These are phyloP conservation scores for Cladophialophora exuberans DNA, from an alignment of 2,329 filamentous ascomycete genomes.

Conservation along the genomic window DNA sequence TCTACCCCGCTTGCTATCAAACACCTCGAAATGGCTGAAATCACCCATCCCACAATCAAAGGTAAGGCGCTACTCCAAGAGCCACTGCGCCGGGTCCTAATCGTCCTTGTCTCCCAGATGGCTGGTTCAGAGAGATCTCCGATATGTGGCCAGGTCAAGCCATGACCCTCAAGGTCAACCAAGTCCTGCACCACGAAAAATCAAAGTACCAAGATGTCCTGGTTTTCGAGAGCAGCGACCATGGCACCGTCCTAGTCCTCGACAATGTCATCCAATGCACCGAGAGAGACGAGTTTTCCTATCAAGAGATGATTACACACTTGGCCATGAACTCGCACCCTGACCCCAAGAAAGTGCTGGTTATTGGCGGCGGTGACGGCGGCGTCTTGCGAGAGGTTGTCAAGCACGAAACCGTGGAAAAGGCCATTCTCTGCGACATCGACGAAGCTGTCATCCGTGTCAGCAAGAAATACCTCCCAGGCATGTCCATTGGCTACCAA, in stretches of 20 bases:
- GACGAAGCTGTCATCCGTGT: constrained; percentile 98
- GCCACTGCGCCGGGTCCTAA: not conserved
- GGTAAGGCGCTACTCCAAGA: constrained; percentile 50
- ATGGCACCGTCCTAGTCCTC: constrained; percentile 92
- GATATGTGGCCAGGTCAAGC: constrained; percentile 99
- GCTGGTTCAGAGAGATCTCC: constrained; percentile 99
- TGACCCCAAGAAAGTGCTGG: constrained; percentile 95
- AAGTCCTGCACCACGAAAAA: constrained; percentile 98
- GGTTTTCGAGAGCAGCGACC: constrained; percentile 97
- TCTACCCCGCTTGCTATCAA: constrained; percentile 18
- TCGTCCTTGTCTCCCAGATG: constrained; percentile 66
- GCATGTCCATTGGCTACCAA: constrained; percentile 89
- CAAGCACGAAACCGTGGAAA: constrained; percentile 97
- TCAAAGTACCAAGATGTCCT: constrained; percentile 98
- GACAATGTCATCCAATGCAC: constrained; percentile 99
- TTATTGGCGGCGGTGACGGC: constrained; percentile 96
- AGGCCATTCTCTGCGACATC: constrained; percentile 96
- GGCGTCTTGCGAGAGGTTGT: constrained; percentile 97
- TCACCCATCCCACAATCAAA: constrained; percentile 77
- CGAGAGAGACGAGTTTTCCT: constrained; percentile 96
- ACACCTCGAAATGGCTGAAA: constrained; percentile 61
- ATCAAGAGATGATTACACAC: constrained; percentile 99
- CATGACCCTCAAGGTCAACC: constrained; percentile 97
- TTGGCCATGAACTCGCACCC: constrained; percentile 98
- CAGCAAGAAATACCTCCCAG: constrained; percentile 95